Evolutionary conservation across 2,329 filamentous ascomycete species (phyloP).

Genomic region (Penicillium sp.): DNA sequence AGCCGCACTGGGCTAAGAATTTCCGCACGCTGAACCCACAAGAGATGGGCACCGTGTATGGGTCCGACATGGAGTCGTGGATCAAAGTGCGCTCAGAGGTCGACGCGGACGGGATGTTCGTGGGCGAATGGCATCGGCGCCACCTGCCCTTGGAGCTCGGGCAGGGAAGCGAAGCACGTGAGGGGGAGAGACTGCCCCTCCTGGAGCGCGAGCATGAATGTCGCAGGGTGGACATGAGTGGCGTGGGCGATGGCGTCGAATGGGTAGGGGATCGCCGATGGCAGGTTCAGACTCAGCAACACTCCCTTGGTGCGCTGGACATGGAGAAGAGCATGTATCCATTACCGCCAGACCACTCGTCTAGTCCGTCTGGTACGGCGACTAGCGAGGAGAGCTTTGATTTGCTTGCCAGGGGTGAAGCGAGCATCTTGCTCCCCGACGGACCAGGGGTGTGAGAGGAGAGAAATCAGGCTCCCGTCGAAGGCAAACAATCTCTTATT

Average conservation of each 20-base stretch:
- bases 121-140: constrained; percentile 83
- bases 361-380: constrained; percentile 38
- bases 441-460: neutral
- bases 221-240: constrained; percentile 23
- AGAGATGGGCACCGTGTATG: constrained; percentile 65
- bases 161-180: constrained; percentile 12
- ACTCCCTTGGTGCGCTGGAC: neutral
- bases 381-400: constrained; percentile 50
- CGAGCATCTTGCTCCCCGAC: constrained; percentile 38
- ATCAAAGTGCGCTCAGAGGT: constrained; percentile 64
- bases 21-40: constrained; percentile 62
- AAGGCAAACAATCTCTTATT: constrained; percentile 3
- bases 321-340: constrained; percentile 6
- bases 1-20: constrained; percentile 92
- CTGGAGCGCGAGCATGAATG: constrained; percentile 44
- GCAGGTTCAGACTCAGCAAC: constrained; percentile 12
- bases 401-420: constrained; percentile 43
- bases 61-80: constrained; percentile 64
- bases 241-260: constrained; percentile 40
- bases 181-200: constrained; percentile 30
- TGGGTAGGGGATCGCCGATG: constrained; percentile 40
- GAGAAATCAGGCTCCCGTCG: constrained; percentile 7
- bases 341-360: constrained; percentile 13
- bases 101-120: constrained; percentile 81
- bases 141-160: constrained; percentile 51